Evolutionary conservation across 345 rosid genomes (phyloP).

Genomic region (Streptanthus diversifolius): DNA sequence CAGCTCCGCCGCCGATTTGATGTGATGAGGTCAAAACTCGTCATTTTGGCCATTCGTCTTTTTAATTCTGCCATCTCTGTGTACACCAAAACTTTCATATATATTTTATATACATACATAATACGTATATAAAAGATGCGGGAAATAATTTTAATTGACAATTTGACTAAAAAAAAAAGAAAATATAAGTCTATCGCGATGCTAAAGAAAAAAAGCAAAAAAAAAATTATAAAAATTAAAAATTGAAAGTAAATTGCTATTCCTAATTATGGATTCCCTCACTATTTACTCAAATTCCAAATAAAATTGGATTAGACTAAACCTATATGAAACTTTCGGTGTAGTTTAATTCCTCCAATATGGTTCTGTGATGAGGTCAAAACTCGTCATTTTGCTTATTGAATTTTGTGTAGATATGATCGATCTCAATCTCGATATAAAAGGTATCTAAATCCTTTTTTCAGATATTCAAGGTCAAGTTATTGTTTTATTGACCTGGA

Average conservation of each 20-base stretch:
- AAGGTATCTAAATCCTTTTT: background rate
- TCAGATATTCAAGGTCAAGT: background rate
- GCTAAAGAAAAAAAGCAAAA: no score
- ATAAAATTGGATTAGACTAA: background rate
- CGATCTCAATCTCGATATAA: background rate
- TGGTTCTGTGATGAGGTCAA: no score
- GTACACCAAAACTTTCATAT: constrained; percentile 6
- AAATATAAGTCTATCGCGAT: no score
- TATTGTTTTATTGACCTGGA: background rate
- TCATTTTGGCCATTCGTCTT: background rate
- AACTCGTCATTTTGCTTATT: no score
- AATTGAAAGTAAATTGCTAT: no score
- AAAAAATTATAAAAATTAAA: no score
- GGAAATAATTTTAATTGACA: no score
- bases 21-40: constrained; percentile 27
- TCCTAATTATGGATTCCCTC: no score
- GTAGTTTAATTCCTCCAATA: background rate
- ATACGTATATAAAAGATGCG: constrained; percentile 1
- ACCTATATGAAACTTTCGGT: constrained; percentile 1
- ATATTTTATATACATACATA: background rate
- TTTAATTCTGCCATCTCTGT: background rate
- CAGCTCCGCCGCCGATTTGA: constrained; percentile 33
- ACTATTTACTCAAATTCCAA: no score
- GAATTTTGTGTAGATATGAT: background rate
- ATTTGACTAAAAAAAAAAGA: no score